Evolutionary conservation across 768 basidiomycete genomes (phyloP), one percentile per base, ranked within the genome.

Genomic region (Glaciozyma antarctica): DNA sequence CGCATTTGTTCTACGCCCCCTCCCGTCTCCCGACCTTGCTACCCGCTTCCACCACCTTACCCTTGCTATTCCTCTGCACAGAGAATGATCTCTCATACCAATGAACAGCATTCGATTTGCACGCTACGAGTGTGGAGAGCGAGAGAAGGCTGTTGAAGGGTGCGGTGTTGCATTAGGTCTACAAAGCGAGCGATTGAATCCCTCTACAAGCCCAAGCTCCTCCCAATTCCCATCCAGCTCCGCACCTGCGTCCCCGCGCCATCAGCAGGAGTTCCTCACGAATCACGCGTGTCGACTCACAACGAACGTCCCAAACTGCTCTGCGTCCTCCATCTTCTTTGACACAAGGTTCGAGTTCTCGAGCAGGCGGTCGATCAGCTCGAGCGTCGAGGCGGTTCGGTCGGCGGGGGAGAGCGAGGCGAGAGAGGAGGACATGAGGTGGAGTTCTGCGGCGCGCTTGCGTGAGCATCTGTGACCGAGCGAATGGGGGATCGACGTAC

Each of bases 171-270:
- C 32, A 32, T 32, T 41, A 15, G 13, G 8, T 41, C 38, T 41
- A 41, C 38, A 32, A 41, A 15, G 10, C 38, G 10, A 41, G 12
- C 38, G 13, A 41, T 15, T n/a, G n/a, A n/a, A n/a, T n/a, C n/a
- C n/a, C n/a, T 2, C 53, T 54, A 53, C 41, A 57, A 8, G 13
- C 47, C 12, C 53, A 61, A 17, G 34, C 65, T 66, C 41, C 60
- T 30, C 17, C 43, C 56, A 10, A 66, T 22, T 6, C 65, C 65
- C 49, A n/a, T 51, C 68, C 68, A 69, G 44, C 59, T 61, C 59
- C 47, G 38, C 38, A 41, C 38, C 38, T 41, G 38, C 32, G 32
- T 41, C 38, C 10, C 6, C 6, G 13, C 6, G 6, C 38, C 12
- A 15, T 41, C 38, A 41, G 38, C 38, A 13, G 38, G 7, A 2